Evolutionary conservation across 2,329 filamentous ascomycete genomes (phyloP), one percentile per base, ranked within the genome.

Genomic region (Cladosporium oxysporum): DNA sequence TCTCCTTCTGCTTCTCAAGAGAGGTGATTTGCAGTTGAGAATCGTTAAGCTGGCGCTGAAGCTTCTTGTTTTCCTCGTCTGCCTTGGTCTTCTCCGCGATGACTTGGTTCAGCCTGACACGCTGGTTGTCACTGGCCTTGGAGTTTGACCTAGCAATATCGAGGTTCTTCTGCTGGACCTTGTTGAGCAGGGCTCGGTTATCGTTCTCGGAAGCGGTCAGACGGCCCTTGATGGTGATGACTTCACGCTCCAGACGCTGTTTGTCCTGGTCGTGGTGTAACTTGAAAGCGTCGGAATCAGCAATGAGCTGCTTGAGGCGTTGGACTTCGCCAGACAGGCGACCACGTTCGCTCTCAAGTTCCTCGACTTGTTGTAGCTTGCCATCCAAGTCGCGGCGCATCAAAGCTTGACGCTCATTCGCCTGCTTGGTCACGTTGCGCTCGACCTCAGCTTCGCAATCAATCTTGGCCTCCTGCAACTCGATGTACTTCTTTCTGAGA

Each of bases 101-200:
- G 31, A 97, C 82, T 66, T 89, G 88, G 47, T 87, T 79, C 58
- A 97, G 83, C 70, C 95, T 91, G 2, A 89, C 85, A 44, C 93
- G 89, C 57, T 93, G 91, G 35, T 88, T 91, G 71, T 98, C 94
- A 68, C 87, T 93, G 33, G 91, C 94, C 66, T 90, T 90, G 5
- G 93, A 96, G 67, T 88, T 92, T 0, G 94, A 95, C 55, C 95
- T 88, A 49, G 94, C 94, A 77, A 99, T 96, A 75, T 99, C 94
- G 7, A 99, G 85, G 33, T 96, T 95, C 82, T 98, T 98, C 74
- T 98, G 94, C 74, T 98, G 94, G 21, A 99, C 85, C 79, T 98
- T 98, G 81, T 97, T 98, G 70, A 98, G 85, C n/a, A 99, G 83
- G 5, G 93, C 90, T 61, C 92, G 90, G 74, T 98, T 98, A 79